Conservation (phyloP, 345 rosid species). For the Linum lewisii region DNA sequence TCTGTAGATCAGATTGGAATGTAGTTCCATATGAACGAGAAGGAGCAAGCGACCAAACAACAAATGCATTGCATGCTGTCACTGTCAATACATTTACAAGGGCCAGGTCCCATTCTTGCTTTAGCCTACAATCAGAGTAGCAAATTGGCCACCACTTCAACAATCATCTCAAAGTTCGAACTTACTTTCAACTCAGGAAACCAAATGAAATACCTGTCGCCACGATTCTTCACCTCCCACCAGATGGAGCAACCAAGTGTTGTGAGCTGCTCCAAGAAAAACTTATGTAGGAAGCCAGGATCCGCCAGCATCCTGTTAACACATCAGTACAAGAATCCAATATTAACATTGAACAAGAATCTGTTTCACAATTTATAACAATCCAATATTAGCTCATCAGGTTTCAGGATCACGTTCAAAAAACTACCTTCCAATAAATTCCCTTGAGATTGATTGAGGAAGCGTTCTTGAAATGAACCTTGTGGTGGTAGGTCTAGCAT, state of each 20-base stretch:
- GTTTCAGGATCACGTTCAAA: not conserved
- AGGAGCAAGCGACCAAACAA: slow-evolving; percentile 90
- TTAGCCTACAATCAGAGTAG: slow-evolving; percentile 40
- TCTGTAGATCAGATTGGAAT: slow-evolving; percentile 81
- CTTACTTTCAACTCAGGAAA: not conserved
- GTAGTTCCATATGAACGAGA: slow-evolving; percentile 93
- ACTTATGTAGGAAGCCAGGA: slow-evolving; percentile 75
- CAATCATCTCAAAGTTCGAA: not conserved
- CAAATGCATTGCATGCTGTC: slow-evolving; percentile 75
- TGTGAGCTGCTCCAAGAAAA: slow-evolving; percentile 81
- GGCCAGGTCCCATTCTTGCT: slow-evolving; percentile 94
- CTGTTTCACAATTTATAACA: too few relatives aligned
- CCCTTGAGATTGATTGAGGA: slow-evolving; percentile 80
- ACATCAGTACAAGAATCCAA: slow-evolving; percentile 6
- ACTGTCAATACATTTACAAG: slow-evolving; percentile 72
- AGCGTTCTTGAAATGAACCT: slow-evolving; percentile 78
- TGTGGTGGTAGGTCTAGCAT: slow-evolving; percentile 86
- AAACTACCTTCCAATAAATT: slow-evolving; percentile 91
- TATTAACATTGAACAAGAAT: not conserved
- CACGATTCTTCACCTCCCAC: slow-evolving; percentile 87
- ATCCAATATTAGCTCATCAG: too few relatives aligned
- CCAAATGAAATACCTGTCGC: slow-evolving; percentile 46
- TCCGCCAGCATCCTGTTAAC: slow-evolving; percentile 81
- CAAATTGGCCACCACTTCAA: slow-evolving; percentile 12
- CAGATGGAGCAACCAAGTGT: slow-evolving; percentile 78